These are phyloP conservation scores for Leptomonas pyrrhocoris DNA, from an alignment of 208 protist species.

Conservation along the genomic window DNA sequence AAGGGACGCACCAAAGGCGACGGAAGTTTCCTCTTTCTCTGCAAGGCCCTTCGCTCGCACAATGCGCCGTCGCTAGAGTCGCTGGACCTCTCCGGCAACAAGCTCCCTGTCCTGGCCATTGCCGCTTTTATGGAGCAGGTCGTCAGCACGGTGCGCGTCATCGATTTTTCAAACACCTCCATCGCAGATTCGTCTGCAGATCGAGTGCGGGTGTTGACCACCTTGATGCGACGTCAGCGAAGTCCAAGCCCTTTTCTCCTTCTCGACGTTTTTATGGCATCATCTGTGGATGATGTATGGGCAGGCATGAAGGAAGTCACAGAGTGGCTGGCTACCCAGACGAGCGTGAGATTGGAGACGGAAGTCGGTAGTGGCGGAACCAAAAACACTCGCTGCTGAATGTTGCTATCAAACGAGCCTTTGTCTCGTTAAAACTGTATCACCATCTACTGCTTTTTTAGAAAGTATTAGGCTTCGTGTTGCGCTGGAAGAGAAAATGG, in stretches of 20 bases:
- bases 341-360: slow-evolving; percentile 19
- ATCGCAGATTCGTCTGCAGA: slow-evolving; percentile 48
- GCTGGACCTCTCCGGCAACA: slow-evolving; percentile 62
- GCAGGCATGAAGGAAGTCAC: slow-evolving; percentile 28
- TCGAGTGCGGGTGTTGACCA: slow-evolving; percentile 45
- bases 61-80: slow-evolving; percentile 51
- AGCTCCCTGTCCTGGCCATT: slow-evolving; percentile 53
- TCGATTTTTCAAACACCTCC: slow-evolving; percentile 53
- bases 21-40: slow-evolving; percentile 59
- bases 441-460: background rate
- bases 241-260: slow-evolving; percentile 8
- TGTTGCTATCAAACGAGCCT: background rate
- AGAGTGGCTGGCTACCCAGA: slow-evolving; percentile 33
- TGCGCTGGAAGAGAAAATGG: no score
- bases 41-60: slow-evolving; percentile 58
- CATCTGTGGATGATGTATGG: slow-evolving; percentile 19
- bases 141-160: slow-evolving; percentile 35
- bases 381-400: background rate
- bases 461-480: no score
- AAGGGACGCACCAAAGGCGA: slow-evolving; percentile 32
- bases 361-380: background rate
- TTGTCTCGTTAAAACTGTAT: background rate
- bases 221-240: slow-evolving; percentile 55
- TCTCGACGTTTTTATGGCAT: slow-evolving; percentile 27
- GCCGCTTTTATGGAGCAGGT: slow-evolving; percentile 67